Evolutionary conservation across 2,329 filamentous ascomycete genomes (phyloP), one percentile per base, ranked within the genome.

Genomic region (Atkinsonella texensis): DNA sequence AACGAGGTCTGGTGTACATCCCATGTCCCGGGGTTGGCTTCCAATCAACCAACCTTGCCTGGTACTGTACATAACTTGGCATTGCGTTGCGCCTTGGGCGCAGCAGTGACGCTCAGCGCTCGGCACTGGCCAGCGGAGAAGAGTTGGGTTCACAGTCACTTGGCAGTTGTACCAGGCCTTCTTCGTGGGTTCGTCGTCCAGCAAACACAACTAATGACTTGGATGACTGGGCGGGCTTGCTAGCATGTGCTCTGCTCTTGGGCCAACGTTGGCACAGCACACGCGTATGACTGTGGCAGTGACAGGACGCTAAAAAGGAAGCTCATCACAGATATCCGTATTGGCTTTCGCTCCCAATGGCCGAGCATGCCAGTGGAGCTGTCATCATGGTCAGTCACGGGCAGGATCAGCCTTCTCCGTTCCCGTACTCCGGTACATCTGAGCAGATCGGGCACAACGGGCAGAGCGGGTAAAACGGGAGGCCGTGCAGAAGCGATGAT

Each of bases 261-360:
- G n/a, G n/a, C 13, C 6, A 15, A 23, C 18, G 42, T 45, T 18
- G 42, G 28, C 18, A 28, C 18, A 13, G 13, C 11, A 41, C 46
- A 10, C 32, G 35, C n/a, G 35, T 31, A 48, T 48, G 46, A 40
- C 18, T 48, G 46, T 20, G 46, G 46, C 46, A 48, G 46, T 48
- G 38, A 41, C 33, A 11, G 46, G 43, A 45, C 20, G 20, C 28
- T 42, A 42, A 32, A 32, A 28, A 13, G 7, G 7, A 28, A 28
- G 43, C 43, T 45, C 13, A 42, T 20, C n/a, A n/a, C 40, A 42
- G 9, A 11, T 15, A 39, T 23, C 20, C 20, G 20, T 23, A 23
- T 23, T 23, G 20, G 20, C 20, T 23, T 23, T 23, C 20, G 20
- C 20, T 23, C 20, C 20, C 20, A 13, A 43, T 10, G 47, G 47